These are phyloP conservation scores for Xylaria telfairii DNA, from an alignment of 495 filamentous ascomycete genomes.

Conservation along the genomic window DNA sequence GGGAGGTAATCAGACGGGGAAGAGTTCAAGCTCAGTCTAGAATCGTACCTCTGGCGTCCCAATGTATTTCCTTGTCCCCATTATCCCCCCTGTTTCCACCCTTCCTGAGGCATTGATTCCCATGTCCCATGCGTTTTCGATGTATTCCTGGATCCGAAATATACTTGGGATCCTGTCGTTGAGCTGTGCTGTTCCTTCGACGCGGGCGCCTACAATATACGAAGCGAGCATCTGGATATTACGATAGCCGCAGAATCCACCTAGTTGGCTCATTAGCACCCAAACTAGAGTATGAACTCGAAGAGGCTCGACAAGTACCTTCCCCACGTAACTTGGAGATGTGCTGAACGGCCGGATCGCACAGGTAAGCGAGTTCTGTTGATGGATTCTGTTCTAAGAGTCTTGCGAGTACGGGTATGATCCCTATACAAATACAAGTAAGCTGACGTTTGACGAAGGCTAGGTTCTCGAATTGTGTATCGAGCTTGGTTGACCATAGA, in stretches of 20 bases:
- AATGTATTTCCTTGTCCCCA: constrained; percentile 91
- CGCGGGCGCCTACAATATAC: constrained; percentile 67
- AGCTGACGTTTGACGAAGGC: constrained; percentile 18
- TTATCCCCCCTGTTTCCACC: constrained; percentile 85
- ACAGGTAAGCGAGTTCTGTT: constrained; percentile 76
- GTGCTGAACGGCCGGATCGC: constrained; percentile 76
- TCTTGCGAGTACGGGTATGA: constrained; percentile 76
- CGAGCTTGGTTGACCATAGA: constrained; percentile 44
- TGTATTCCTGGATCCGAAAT: constrained; percentile 83
- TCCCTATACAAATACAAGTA: constrained; percentile 48
- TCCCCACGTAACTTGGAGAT: constrained; percentile 81
- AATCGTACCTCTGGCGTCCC: constrained; percentile 83
- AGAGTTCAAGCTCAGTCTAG: background rate
- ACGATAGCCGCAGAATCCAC: constrained; percentile 96
- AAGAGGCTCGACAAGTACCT: constrained; percentile 40
- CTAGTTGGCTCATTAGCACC: constrained; percentile 39
- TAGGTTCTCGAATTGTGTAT: background rate
- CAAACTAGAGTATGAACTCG: background rate
- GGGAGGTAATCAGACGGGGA: too few species aligned
- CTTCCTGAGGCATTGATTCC: constrained; percentile 79
- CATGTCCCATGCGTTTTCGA: constrained; percentile 88
- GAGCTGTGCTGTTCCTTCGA: constrained; percentile 66
- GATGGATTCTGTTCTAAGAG: constrained; percentile 70
- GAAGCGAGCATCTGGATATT: constrained; percentile 96
- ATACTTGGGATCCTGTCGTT: constrained; percentile 72